phyloP scores from a whole-genome alignment of 2,329 filamentous ascomycete species.

The Mollisia scopiformis region DNA sequence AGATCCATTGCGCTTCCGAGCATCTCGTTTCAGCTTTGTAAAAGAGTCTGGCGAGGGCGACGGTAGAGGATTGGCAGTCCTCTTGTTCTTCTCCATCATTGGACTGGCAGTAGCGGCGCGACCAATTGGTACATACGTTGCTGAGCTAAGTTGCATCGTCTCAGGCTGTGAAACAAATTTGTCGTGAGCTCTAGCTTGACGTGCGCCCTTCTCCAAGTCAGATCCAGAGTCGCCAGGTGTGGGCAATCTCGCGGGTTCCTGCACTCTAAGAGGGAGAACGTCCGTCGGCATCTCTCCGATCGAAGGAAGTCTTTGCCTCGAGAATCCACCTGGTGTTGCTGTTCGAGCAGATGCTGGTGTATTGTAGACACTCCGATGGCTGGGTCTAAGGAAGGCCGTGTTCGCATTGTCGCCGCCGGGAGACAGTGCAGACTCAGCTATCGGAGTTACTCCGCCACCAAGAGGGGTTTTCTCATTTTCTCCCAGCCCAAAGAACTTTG shows the following conservation, averaged over 20 bases:
- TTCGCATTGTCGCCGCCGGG: constrained; percentile 67
- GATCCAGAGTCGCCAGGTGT: constrained; percentile 50
- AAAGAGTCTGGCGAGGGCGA: constrained; percentile 70
- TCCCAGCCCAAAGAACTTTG: constrained; percentile 62
- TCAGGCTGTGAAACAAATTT: constrained; percentile 38
- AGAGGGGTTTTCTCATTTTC: constrained; percentile 73
- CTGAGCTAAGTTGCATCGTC: constrained; percentile 40
- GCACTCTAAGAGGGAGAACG: constrained; percentile 44
- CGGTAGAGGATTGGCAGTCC: constrained; percentile 59
- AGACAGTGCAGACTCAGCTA: constrained; percentile 77
- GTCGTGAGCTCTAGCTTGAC: constrained; percentile 32
- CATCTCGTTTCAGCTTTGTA: constrained; percentile 61
- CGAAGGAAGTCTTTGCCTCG: constrained; percentile 70
- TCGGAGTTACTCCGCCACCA: constrained; percentile 82
- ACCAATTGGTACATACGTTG: constrained; percentile 34
- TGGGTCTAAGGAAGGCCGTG: constrained; percentile 69
- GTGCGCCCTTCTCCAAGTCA: constrained; percentile 44
- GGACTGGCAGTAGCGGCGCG: constrained; percentile 68
- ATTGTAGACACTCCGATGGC: constrained; percentile 69
- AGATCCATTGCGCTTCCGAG: constrained; percentile 68
- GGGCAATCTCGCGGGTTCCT: constrained; percentile 43
- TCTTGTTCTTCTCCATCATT: constrained; percentile 57
- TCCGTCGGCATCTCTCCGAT: constrained; percentile 71
- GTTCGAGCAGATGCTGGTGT: constrained; percentile 70
- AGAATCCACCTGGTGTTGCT: constrained; percentile 61